Base-by-base conservation (phyloP, 164 flowering plant genomes). In the Platanus orientalis region DNA sequence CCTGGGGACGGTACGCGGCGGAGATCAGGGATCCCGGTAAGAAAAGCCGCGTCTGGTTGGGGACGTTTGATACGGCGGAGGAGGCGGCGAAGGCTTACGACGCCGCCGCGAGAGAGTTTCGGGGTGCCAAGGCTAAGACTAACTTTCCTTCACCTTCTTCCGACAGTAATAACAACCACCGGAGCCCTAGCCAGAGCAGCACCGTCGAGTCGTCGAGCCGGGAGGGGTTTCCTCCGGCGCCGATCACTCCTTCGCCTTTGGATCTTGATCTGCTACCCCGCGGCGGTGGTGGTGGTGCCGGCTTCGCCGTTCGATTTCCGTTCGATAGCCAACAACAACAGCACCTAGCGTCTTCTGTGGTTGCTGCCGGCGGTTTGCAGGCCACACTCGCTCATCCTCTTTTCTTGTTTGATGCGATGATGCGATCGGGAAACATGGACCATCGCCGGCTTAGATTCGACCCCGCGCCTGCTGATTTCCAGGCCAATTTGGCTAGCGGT, bases 1-100 rank as follows among this genome's bases (percentile, higher is more conserved):
- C 93, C 0, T 87, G 93, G 93, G 93, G 93, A 0, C 76, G 93
- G 1, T 87, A 83, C 75, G 93, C 93, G 13, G 90, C 93, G 32
- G 93, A 87, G 80, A 87, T 87, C 63, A 73, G 93, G 0, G 90
- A 87, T 61, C 93, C 93, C 2, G 76, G 83, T 17, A 83, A 83
- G 78, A 87, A 87, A 72, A 80, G 81, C 29, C 79, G 93, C 0
- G 93, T 87, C 42, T 87, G 88, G 92, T 77, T 86, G n/a, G 92
- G 89, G 5, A 84, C 89, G 12, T 84, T 81, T 54, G 87, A 84
- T 54, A 84, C 89, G 2, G 89, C 88, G 4, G 92, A 80, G 64
- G 92, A 83, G 63, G 92, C 89, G 3, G 90, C 90, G 45, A 72
- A 80, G 50, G 89, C 88, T 5, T 85, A 87, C 69, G 94, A 85